Base-by-base conservation (phyloP, 2,329 filamentous ascomycete species). In the Lizonia empirigonia region DNA sequence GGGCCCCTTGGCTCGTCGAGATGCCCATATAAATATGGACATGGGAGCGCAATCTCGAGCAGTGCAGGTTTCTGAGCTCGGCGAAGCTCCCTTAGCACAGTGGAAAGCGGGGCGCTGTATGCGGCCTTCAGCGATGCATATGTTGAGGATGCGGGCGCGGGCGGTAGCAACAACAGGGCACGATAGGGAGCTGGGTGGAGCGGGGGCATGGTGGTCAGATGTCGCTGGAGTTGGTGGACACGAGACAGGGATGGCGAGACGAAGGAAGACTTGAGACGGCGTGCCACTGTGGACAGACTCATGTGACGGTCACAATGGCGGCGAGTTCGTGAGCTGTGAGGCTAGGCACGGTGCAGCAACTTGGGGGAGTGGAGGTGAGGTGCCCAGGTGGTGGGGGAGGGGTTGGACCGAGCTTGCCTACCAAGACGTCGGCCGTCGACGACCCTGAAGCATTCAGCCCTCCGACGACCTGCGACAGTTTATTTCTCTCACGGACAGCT, bases 1-100 rank as follows among this genome's bases (percentile, higher is more conserved):
- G 83, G 76, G 19, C 81, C 77, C 61, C 82, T 80, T 36, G 82
- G 78, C 23, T 75, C 73, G 18, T 76, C 74, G 19, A 77, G 75
- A 24, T 75, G 74, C 16, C 82, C 80, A 37, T 79, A 75, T 10
- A 91, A 78, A 42, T 87, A 77, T 2, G 86, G 83, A 38, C 82
- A 82, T 2, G 82, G 81, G 29, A 95, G 71, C 2, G 85, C 88
- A 62, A 85, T 76, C 44, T 86, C 82, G 24, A 86, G 68, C 10
- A 79, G 64, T 2, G 71, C 82, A 62, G 62, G 53, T 50, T 65
- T 40, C 40, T 60, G 50, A 47, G 66, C 36, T 57, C 60, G 60
- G 54, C 58, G 38, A 15, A 77, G 68, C 58, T 77, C 70, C 42
- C 73, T 71, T 30, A 80, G 62, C 5, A 77, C 76, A 45, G 74